phyloP scores from a whole-genome alignment of 2,329 filamentous ascomycete genomes.

The Talaromyces marneffei region DNA sequence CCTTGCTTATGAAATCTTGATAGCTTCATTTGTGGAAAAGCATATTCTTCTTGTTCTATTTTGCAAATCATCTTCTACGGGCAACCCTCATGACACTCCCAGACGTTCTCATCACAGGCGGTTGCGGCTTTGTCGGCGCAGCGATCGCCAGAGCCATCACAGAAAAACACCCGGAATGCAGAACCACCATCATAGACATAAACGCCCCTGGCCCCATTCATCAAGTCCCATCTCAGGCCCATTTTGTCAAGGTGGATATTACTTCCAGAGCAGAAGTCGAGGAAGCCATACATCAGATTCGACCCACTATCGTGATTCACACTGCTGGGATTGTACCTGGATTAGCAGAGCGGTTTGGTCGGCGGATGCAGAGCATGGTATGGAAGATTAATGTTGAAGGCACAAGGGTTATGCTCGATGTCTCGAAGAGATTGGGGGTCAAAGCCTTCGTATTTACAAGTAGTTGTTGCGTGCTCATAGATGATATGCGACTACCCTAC shows the following conservation, averaged over 20 bases:
- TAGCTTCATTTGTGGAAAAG: background rate
- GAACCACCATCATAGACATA: slow-evolving; percentile 34
- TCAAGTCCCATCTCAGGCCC: slow-evolving; percentile 21
- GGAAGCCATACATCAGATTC: slow-evolving; percentile 33
- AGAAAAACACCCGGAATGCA: slow-evolving; percentile 32
- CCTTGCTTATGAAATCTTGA: background rate
- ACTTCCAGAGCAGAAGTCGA: slow-evolving; percentile 24
- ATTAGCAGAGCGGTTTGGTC: slow-evolving; percentile 32
- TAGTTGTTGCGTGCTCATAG: slow-evolving; percentile 50
- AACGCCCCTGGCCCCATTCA: slow-evolving; percentile 26
- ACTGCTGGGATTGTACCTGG: slow-evolving; percentile 46
- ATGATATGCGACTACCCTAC: slow-evolving; percentile 40
- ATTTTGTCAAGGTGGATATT: slow-evolving; percentile 31
- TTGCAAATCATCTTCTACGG: background rate
- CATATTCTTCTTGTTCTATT: background rate
- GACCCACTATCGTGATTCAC: slow-evolving; percentile 50
- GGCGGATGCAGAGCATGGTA: slow-evolving; percentile 35
- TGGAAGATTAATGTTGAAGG: slow-evolving; percentile 51
- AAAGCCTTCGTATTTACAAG: slow-evolving; percentile 53
- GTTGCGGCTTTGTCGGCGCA: slow-evolving; percentile 37
- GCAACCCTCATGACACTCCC: background rate
- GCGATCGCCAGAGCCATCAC: slow-evolving; percentile 33
- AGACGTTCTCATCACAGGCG: slow-evolving; percentile 34
- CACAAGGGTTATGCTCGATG: slow-evolving; percentile 48
- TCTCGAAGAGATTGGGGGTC: slow-evolving; percentile 40